phyloP scores from a whole-genome alignment of 495 filamentous ascomycete genomes.

The Aspergillus panamensis region DNA sequence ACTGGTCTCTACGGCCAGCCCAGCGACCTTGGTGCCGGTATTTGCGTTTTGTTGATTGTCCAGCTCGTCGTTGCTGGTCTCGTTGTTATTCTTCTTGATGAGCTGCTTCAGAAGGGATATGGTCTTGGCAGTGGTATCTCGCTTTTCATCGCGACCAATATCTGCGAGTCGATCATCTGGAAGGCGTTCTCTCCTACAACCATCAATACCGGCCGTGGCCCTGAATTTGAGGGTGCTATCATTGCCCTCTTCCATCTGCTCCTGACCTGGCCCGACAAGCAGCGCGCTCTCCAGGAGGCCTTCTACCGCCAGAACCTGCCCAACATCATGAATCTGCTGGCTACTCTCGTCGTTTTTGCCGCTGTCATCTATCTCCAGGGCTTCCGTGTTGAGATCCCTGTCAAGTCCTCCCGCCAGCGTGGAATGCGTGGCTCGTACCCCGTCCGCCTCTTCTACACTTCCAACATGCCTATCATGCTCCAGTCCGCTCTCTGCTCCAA shows the following conservation, averaged over 20 bases:
- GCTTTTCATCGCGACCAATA: conserved; percentile 99
- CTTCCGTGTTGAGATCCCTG: conserved; percentile 99
- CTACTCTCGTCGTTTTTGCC: conserved; percentile 89
- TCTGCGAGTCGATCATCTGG: conserved; percentile 99
- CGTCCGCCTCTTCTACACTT: conserved; percentile 64
- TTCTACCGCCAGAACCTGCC: conserved; percentile 99
- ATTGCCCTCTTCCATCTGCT: conserved; percentile 98
- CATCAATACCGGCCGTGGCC: conserved; percentile 98
- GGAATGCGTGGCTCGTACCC: conserved; percentile 86
- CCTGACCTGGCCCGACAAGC: conserved; percentile 98
- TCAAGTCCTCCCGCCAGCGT: conserved; percentile 98
- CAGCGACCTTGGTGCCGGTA: conserved; percentile 91
- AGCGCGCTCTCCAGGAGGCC: conserved; percentile 91
- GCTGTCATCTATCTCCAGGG: conserved; percentile 99
- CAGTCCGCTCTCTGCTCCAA: conserved; percentile 98
- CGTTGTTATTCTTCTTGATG: conserved; percentile 98
- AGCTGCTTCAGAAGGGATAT: conserved; percentile 99
- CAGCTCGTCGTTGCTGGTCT: conserved; percentile 96
- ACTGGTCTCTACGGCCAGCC: conserved; percentile 97
- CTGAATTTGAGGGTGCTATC: conserved; percentile 98
- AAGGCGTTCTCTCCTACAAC: conserved; percentile 99
- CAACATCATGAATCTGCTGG: conserved; percentile 98
- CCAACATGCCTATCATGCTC: conserved; percentile 96
- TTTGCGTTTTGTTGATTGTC: conserved; percentile 94
- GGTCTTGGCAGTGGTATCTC: conserved; percentile 98